A percentile compares a stretch with the other conserved stretches of the same genome.
These are phyloP conservation scores for Komagataella pseudopastoris DNA, from an alignment of 805 yeast genomes.

Conservation along the genomic window DNA sequence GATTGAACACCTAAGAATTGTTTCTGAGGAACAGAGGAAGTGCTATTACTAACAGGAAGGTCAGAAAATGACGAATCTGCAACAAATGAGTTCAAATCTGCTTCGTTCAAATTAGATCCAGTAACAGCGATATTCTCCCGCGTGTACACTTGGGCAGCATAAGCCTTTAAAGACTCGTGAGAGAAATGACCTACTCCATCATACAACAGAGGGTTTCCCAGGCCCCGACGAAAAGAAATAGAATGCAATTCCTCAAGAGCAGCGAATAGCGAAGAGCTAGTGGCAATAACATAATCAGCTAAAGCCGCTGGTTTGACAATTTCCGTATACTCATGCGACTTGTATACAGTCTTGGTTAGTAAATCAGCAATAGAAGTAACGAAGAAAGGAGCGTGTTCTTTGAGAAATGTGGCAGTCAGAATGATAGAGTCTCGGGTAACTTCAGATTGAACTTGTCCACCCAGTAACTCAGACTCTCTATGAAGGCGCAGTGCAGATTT, in stretches of 20 bases:
- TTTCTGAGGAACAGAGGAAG: constrained; percentile 18
- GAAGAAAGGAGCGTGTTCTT: constrained; percentile 82
- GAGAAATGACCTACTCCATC: constrained; percentile 47
- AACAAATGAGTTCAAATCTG: constrained; percentile 57
- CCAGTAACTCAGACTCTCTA: constrained; percentile 89
- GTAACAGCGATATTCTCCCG: constrained; percentile 56
- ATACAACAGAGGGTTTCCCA: constrained; percentile 72
- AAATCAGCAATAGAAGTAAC: constrained; percentile 76
- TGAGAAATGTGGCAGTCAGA: constrained; percentile 70
- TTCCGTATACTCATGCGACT: constrained; percentile 76
- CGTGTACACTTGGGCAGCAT: constrained; percentile 56
- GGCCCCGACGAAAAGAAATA: constrained; percentile 73
- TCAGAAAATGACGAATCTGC: constrained; percentile 49
- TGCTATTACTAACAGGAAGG: constrained; percentile 47
- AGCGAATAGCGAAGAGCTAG: constrained; percentile 34
- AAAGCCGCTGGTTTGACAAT: constrained; percentile 67
- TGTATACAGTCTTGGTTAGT: constrained; percentile 55
- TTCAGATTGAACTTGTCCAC: constrained; percentile 59
- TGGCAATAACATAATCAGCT: constrained; percentile 44
- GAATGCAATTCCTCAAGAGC: constrained; percentile 74
- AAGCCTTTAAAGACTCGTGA: constrained; percentile 50
- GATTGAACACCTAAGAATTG: constrained; percentile 52
- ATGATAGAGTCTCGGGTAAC: constrained; percentile 80
- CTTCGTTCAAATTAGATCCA: constrained; percentile 62
- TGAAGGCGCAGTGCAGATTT: constrained; percentile 87